A percentile compares a stretch with the other conserved stretches of the same genome.
These are phyloP conservation scores for Scutellaria galericulata DNA, from an alignment of 257 asterid species.

Conservation along the genomic window DNA sequence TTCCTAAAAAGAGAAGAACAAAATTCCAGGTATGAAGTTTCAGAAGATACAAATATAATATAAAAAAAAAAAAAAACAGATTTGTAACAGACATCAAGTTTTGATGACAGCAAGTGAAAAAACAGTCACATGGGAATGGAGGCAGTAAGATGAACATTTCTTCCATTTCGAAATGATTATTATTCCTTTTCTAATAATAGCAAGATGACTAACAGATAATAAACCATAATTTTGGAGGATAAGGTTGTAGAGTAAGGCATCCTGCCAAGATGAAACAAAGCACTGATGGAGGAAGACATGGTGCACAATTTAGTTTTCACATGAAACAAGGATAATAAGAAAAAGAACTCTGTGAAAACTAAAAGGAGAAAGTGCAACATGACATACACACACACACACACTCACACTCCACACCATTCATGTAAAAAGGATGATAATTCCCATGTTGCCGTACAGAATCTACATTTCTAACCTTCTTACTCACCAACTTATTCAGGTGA, in stretches of 20 bases:
- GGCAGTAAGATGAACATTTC: neutral
- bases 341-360: too few species aligned
- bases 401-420: neutral
- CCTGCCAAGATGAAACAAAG: neutral
- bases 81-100: conserved; percentile 13
- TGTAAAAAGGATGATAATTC: too few species aligned
- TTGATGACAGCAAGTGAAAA: neutral
- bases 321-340: too few species aligned
- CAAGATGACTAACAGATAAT: conserved; percentile 1
- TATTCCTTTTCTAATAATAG: neutral
- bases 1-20: conserved; percentile 56
- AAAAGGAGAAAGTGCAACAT: neutral
- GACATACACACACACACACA: neutral
- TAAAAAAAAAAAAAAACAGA: neutral
- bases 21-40: conserved; percentile 27
- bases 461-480: too few species aligned
- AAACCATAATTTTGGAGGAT: neutral
- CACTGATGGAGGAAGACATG: too few species aligned
- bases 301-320: too few species aligned
- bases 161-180: neutral
- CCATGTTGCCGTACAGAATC: neutral
- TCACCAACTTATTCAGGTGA: neutral
- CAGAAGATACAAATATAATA: conserved; percentile 16
- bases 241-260: neutral
- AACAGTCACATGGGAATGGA: conserved; percentile 2